Evolutionary conservation across 2,329 filamentous ascomycete species (phyloP), one percentile per base, ranked within the genome.

Genomic region (Ophiosphaerella herpotricha): DNA sequence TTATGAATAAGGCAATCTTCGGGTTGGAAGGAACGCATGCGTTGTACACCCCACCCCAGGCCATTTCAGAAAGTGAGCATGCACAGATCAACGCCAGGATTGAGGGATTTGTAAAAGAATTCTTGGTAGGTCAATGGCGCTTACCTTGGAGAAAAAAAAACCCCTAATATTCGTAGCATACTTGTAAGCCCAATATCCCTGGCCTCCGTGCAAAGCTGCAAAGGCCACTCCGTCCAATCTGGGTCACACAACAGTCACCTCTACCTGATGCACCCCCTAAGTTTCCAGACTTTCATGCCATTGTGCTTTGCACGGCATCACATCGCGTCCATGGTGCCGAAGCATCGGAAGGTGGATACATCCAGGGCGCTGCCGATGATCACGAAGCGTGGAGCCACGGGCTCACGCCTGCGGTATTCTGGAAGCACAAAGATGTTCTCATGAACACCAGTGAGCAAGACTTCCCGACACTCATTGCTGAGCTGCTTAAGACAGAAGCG

Each of bases 331-430:
- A 76, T 1, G 88, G 85, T 11, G 85, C 83, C 3, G 90, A 93
- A 68, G 78, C 83, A 60, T 84, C 84, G 24, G 85, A 88, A 66
- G 83, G 82, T 3, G 86, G 86, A 5, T 99, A 99, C 67, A 88
- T 99, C 51, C 94, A 97, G 74, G 94, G 94, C 43, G 93, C 93
- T 0, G 94, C 89, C 2, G 94, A 99, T 72, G 94, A 99, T 70
- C 90, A 89, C 11, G 94, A 99, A 77, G 90, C 90, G 60, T 99
- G 94, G 94, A 88, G 91, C 1, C 77, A 83, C 23, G 91, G 90
- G 0, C 81, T 97, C 13, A 94, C 89, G 0, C 85, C 93, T 0
- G 70, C 77, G 0, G 56, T 93, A 0, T 99, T 96, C 74, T 99
- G 94, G 94, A 73, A 73, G 2, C 79, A 96, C 60, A 77, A 76